Percentiles rank a stretch among this genome's conserved stretches.
These are phyloP conservation scores for Lactarius hengduanensis DNA, from an alignment of 768 basidiomycete genomes.

Conservation along the genomic window DNA sequence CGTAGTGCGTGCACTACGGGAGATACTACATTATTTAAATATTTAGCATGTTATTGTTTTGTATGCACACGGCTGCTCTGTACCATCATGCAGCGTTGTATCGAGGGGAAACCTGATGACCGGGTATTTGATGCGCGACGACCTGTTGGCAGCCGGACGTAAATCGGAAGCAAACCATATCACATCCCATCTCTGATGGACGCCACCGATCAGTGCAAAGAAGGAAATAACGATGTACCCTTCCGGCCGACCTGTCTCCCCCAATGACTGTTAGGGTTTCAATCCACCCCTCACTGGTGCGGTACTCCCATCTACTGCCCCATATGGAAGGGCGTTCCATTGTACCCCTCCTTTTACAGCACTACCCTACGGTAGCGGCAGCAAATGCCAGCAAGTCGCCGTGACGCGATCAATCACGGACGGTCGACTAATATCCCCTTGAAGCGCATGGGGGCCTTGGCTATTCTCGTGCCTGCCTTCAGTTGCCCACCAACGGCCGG, in stretches of 20 bases:
- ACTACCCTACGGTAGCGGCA: background rate
- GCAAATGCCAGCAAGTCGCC: background rate
- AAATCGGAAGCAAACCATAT: background rate
- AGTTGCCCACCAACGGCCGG: background rate
- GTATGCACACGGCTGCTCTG: background rate
- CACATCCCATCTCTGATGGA: background rate
- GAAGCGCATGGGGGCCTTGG: background rate
- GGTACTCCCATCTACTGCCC: background rate
- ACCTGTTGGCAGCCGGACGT: background rate
- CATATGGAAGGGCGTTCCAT: background rate
- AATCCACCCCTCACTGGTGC: background rate
- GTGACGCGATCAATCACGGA: background rate
- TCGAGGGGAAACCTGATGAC: background rate
- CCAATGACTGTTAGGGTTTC: background rate
- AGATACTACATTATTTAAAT: background rate
- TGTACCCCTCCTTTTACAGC: background rate
- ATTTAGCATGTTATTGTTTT: background rate
- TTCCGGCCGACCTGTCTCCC: background rate
- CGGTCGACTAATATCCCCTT: background rate
- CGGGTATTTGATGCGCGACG: too few relatives aligned
- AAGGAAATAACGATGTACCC: background rate
- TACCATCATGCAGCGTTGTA: background rate
- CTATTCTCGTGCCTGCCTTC: background rate
- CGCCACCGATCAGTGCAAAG: background rate
- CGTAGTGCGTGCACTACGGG: background rate